Base-by-base conservation (phyloP, 129 eudicot genomes). In the Scalesia atractyloides region DNA sequence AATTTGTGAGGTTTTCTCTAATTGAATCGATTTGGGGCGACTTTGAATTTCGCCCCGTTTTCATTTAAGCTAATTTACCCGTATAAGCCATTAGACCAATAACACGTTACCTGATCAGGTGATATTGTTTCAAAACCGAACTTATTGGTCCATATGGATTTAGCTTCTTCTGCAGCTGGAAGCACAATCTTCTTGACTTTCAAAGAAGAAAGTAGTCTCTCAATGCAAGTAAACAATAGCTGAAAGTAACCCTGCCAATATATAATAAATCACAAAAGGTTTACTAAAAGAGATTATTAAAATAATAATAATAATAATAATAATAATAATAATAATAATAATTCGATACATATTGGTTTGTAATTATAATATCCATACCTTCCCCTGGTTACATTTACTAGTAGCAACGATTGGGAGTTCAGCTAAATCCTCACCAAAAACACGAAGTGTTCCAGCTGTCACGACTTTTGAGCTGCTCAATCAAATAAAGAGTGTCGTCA, bases 371-470 rank as follows among this genome's bases (percentile, higher is more conserved):
- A 73, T 30, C 57, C 86, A 72, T 61, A 94, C 99, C 93, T 95
- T 86, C 77, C 97, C 89, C 58, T 90, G 97, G 82, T 85, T 77
- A 51, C 77, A 81, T 64, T 68, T 83, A 60, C 88, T 86, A 39
- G 99, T 95, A 33, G 99, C 99, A 68, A 84, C 99, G 56, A 95
- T 73, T 2, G 99, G 99, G 34, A 95, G 96, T 75, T 95, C 99
- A 9, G 96, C 99, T 57, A 90, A 56, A 74, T 91, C 91, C 36
- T 78, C 83, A 19, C 96, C 95, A 64, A 90, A 90, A 62, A 95
- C 79, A 43, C 99, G 86, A 39, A 95, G 85, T 41, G 88, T 84
- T 58, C 86, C 99, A 76, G 89, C 96, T 41, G 96, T 84, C 50
- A 89, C 94, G 46, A 95, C 97, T 50, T 82, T 61, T 22, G 99